Conservation (phyloP, 306 rosid species). For the Boehmeria nivea region DNA sequence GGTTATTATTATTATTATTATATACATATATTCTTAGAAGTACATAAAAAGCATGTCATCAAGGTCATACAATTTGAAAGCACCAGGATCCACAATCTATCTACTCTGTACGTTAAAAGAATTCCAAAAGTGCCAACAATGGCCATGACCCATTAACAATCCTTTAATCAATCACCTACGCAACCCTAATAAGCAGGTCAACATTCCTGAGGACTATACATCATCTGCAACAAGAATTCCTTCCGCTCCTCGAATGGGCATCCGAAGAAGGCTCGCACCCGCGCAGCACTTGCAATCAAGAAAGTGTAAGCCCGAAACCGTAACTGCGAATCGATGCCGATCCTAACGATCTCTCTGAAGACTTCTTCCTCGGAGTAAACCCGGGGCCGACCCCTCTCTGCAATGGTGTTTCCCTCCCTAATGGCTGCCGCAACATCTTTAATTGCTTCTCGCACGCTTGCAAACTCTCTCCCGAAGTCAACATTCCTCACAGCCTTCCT, state of each 20-base stretch:
- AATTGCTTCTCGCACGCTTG: conserved; percentile 18
- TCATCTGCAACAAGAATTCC: conserved; percentile 20
- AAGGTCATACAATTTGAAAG: too few relatives aligned
- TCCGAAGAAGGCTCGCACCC: conserved; percentile 25
- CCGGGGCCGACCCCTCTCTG: conserved; percentile 14
- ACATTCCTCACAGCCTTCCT: conserved; percentile 13
- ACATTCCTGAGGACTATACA: conserved; percentile 13
- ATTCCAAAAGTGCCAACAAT: background rate
- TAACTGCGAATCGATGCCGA: conserved; percentile 10
- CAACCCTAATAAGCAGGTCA: background rate
- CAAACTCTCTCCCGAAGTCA: conserved; percentile 14
- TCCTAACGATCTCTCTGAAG: conserved; percentile 13
- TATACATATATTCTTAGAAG: too few relatives aligned
- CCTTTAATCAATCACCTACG: too few relatives aligned
- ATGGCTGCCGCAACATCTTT: conserved; percentile 21
- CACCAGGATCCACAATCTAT: too few relatives aligned
- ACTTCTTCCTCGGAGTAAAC: conserved; percentile 23
- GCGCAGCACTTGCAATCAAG: conserved; percentile 16
- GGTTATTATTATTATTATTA: too few relatives aligned
- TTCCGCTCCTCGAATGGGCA: conserved; percentile 23
- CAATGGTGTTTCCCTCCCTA: conserved; percentile 22
- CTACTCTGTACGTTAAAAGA: too few relatives aligned
- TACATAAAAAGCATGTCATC: too few relatives aligned
- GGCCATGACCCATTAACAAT: too few relatives aligned
- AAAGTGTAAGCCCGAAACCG: conserved; percentile 7